Percentiles rank a stretch among this genome's conserved stretches.
Evolutionary conservation across 306 rosid genomes (phyloP).

Genomic region (Carpinus fangiana): DNA sequence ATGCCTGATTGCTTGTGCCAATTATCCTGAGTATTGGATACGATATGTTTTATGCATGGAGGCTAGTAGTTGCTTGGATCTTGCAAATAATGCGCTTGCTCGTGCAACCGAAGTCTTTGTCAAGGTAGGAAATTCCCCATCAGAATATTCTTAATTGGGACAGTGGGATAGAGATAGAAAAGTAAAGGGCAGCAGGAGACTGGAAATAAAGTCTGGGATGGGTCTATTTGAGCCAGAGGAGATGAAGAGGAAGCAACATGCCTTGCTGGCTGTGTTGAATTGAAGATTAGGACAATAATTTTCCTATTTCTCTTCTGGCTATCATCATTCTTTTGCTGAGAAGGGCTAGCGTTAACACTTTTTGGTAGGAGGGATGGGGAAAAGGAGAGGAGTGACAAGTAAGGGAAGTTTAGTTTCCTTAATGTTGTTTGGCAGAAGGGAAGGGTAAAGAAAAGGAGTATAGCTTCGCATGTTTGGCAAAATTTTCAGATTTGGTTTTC

Average conservation of each 20-base stretch:
- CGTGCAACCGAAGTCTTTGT: conserved; percentile 98
- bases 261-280: not conserved
- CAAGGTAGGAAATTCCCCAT: conserved; percentile 55
- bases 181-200: not conserved
- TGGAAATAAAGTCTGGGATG: not conserved
- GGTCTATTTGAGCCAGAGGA: too few relatives aligned
- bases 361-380: not conserved
- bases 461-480: not conserved
- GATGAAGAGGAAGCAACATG: not conserved
- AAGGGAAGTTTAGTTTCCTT: not conserved
- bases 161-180: not conserved
- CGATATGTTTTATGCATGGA: conserved; percentile 85
- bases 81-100: conserved; percentile 88
- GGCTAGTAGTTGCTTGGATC: conserved; percentile 72
- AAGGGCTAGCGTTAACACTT: not conserved
- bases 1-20: conserved; percentile 95
- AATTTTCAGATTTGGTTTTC: too few relatives aligned
- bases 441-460: not conserved
- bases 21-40: conserved; percentile 96
- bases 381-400: not conserved
- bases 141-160: not conserved
- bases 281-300: not conserved
- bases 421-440: not conserved
- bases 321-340: not conserved
- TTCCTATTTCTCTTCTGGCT: not conserved